Base-by-base conservation (phyloP, 176 grass and related monocot species). In the Bromus sterilis region DNA sequence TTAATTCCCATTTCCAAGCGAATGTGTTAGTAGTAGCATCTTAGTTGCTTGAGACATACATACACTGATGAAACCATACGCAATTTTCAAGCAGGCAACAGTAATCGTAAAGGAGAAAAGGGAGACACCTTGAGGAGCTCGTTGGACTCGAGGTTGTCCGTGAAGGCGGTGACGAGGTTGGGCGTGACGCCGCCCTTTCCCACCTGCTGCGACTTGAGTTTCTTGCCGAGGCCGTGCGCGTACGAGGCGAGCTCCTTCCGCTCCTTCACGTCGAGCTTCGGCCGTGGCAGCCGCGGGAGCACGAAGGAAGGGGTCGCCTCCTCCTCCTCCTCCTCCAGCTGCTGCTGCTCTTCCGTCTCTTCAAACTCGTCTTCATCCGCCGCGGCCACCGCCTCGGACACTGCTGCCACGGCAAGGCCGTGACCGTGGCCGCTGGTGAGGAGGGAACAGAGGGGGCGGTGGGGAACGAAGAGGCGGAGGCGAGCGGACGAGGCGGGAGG, bases 201-300 rank as follows among this genome's bases (percentile, higher is more conserved):
- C 11, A 98, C 90, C 83, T 95, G 93, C 88, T 98, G 93, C 76
- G 82, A 88, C 76, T 98, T 98, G 76, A 98, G 91, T 80, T 93
- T 90, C 89, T 90, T 98, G 2, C 96, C 91, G 9, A 95, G 96
- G 60, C 86, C 84, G 82, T 98, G 93, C 30, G 91, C 93, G 82
- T 93, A 95, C 20, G 96, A 91, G 25, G 93, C 89, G 55, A 98
- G 85, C 67, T 93, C 96, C 82, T 95, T 98, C 61, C 90, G 91
- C 88, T 93, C 95, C 89, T 98, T 98, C 58, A 93, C 86, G 67
- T 87, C 94, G 75, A 95, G 83, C 74, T 93, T 88, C 40, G 96
- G 87, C 41, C 74, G 89, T 16, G 88, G 86, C 62, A 91, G 86
- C 64, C 70, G 76, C 61, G 88, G 86, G 11, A 91, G 57, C 59